Evolutionary conservation across 2,329 filamentous ascomycete genomes (phyloP).

Genomic region (Penicillium aurantiogriseum): DNA sequence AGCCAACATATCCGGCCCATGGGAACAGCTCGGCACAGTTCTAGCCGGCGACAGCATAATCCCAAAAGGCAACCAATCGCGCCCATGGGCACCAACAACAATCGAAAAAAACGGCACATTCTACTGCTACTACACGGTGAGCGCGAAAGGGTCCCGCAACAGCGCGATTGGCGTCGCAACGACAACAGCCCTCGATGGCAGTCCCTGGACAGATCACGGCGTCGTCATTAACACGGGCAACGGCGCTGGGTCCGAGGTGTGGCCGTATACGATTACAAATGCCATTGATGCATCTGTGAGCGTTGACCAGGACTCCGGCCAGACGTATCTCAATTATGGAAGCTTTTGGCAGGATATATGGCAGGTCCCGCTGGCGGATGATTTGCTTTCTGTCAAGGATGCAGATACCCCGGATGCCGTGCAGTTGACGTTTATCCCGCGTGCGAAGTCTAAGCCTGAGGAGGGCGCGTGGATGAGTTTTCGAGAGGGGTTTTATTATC

Average conservation of each 20-base stretch:
- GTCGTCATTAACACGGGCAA: conserved; percentile 33
- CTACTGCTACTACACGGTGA: conserved; percentile 41
- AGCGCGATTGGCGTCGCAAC: conserved; percentile 41
- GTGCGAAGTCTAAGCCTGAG: conserved; percentile 22
- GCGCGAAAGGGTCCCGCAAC: conserved; percentile 27
- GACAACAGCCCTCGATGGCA: conserved; percentile 23
- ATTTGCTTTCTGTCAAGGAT: conserved; percentile 31
- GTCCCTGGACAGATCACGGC: conserved; percentile 38
- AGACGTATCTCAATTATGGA: conserved; percentile 35
- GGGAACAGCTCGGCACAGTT: conserved; percentile 34
- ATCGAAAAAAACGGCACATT: conserved; percentile 30
- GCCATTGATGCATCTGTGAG: conserved; percentile 39
- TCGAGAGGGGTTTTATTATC: conserved; percentile 37
- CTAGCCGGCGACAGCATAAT: conserved; percentile 32
- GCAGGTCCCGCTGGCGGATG: conserved; percentile 33
- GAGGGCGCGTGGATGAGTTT: conserved; percentile 42
- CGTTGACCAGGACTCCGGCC: conserved; percentile 22
- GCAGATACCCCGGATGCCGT: conserved; percentile 23
- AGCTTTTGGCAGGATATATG: conserved; percentile 40
- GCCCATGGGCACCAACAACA: conserved; percentile 39
- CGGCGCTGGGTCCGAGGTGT: conserved; percentile 25
- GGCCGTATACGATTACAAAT: conserved; percentile 37
- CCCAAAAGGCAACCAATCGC: conserved; percentile 28
- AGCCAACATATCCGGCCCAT: conserved; percentile 31
- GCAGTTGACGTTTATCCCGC: conserved; percentile 30